These are phyloP conservation scores for Cutaneotrichosporon arboriforme DNA, from an alignment of 1,284 basidiomycete genomes.

Conservation along the genomic window DNA sequence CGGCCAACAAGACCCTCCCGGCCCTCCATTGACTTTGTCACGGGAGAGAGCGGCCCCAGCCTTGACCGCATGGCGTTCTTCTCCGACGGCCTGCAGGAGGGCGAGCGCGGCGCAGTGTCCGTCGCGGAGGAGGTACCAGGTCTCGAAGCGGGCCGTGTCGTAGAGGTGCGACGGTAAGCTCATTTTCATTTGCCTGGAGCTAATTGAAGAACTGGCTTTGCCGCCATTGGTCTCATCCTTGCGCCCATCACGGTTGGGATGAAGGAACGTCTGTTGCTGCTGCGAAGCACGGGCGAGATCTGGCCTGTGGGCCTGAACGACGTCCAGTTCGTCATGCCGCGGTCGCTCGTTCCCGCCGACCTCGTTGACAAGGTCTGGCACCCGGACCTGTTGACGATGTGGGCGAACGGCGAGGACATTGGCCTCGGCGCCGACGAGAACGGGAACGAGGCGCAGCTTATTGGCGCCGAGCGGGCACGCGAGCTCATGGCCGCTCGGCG, in stretches of 20 bases:
- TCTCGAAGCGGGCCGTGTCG: constrained; percentile 32
- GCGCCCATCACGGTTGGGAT: constrained; percentile 27
- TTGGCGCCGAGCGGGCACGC: constrained; percentile 3
- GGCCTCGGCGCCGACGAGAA: neutral
- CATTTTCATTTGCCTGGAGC: neutral
- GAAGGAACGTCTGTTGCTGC: constrained; percentile 29
- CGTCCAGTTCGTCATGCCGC: constrained; percentile 45
- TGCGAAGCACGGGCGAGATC: constrained; percentile 36
- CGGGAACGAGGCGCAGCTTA: constrained; percentile 3
- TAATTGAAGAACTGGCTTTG: constrained; percentile 11
- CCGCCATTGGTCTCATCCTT: constrained; percentile 34
- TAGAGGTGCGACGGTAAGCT: constrained; percentile 40
- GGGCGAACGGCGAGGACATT: constrained; percentile 20
- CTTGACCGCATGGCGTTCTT: constrained; percentile 13
- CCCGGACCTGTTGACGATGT: constrained; percentile 23
- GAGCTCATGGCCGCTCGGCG: constrained; percentile 34
- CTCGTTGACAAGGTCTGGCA: constrained; percentile 27
- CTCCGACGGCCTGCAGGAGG: neutral
- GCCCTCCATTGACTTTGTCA: constrained; percentile 5
- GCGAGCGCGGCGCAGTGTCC: neutral
- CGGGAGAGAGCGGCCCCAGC: constrained; percentile 3
- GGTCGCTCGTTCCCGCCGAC: constrained; percentile 23
- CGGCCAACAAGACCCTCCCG: neutral
- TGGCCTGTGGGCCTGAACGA: constrained; percentile 39
- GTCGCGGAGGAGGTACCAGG: constrained; percentile 18